Conservation (phyloP, 106 monocot species). For the Dendrobium huoshanense region DNA sequence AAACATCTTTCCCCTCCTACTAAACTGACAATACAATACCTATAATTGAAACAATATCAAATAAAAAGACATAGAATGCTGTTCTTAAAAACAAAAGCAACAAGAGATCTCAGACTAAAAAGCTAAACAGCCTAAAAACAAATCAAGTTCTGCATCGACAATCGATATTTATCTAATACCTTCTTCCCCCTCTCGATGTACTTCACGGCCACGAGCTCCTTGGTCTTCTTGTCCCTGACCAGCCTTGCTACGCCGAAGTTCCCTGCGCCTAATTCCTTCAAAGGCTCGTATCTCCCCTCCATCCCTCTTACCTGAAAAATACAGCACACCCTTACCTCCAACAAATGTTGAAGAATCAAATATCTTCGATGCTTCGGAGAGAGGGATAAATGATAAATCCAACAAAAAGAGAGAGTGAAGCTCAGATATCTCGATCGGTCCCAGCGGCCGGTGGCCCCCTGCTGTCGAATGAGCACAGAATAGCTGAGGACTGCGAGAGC, state of each 20-base stretch:
- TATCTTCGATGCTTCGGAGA: neutral
- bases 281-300: constrained; percentile 31
- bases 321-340: neutral
- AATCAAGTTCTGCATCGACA: neutral
- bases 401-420: neutral
- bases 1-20: neutral
- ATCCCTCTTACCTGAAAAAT: neutral
- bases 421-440: constrained; percentile 1
- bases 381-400: no score
- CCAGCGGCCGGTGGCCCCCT: neutral
- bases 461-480: neutral
- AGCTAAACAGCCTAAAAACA: neutral
- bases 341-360: neutral
- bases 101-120: neutral
- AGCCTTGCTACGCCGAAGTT: constrained; percentile 43
- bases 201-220: constrained; percentile 35
- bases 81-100: neutral
- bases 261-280: constrained; percentile 37
- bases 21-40: neutral
- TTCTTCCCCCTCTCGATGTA: constrained; percentile 41
- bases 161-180: constrained; percentile 13
- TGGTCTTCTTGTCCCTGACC: constrained; percentile 32
- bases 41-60: neutral
- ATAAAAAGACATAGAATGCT: neutral
- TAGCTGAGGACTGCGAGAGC: neutral